Base-by-base conservation (phyloP, 225 moss, liverwort and hornwort species). In the Takakia lepidozioides region DNA sequence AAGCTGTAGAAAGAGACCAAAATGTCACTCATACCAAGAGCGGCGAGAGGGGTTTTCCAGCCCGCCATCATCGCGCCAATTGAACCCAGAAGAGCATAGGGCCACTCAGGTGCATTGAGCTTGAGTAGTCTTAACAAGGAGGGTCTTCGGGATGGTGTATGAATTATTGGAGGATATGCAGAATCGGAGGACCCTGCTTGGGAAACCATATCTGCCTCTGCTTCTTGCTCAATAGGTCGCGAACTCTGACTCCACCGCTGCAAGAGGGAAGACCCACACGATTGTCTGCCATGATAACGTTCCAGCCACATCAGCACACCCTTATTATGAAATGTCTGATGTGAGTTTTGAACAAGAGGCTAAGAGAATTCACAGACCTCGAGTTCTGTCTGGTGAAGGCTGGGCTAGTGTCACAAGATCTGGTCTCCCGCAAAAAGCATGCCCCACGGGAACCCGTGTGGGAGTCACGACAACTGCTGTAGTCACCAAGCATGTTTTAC, bases 1-100 rank as follows among this genome's bases (percentile, higher is more conserved):
- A 78, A 78, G 51, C 68, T 72, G 72, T 78, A 78, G 47, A 78
- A 72, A 3, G 72, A 72, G 46, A 78, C 77, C 24, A 78, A 38
- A 21, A 78, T 78, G 58, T 78, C 68, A 52, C 77, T 68, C 77
- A 78, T 78, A 22, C 77, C 77, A 10, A 78, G 56, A 10, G 77
- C 77, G 41, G 77, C 68, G 30, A 78, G 55, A 4, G 77, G 77
- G 19, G 72, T 78, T 58, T 78, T 78, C 77, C 77, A 78, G 21
- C 77, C 77, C 3, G 72, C 72, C n/a, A 78, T 30, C 1, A 69
- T 72, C 17, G 77, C 77, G 26, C 77, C 77, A 2, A 78, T 62
- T 24, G 72, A 78, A 29, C 77, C 77, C 51, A 78, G 38, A 30
- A 78, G 60, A 51, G 77, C 77, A 25, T 65, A 78, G 2, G 72